Evolutionary conservation across 306 rosid genomes (phyloP).

Genomic region (Prunus salicina): DNA sequence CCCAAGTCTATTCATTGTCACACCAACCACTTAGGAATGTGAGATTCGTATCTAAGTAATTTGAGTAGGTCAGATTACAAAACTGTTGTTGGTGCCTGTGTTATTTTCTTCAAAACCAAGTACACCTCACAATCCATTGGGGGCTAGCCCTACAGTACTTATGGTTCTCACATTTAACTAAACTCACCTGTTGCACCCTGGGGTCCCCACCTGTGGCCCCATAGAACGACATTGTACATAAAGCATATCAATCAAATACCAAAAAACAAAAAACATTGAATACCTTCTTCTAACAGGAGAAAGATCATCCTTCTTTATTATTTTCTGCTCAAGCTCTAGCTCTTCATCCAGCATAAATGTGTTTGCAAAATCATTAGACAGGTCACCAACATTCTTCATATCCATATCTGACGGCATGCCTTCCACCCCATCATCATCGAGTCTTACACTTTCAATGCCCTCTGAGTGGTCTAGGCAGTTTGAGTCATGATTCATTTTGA

Average conservation of each 20-base stretch:
- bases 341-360: constrained; percentile 98
- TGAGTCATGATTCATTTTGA: constrained; percentile 18
- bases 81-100: neutral
- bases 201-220: neutral
- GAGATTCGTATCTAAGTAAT: no score
- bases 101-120: neutral
- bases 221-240: neutral
- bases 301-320: constrained; percentile 42
- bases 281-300: constrained; percentile 68
- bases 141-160: neutral
- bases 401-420: constrained; percentile 32
- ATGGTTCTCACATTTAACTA: neutral
- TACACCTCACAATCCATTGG: neutral
- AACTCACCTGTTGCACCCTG: no score
- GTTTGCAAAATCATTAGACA: constrained; percentile 67
- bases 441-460: constrained; percentile 26
- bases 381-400: constrained; percentile 44
- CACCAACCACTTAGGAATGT: no score
- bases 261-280: constrained; percentile 9
- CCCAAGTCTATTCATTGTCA: no score
- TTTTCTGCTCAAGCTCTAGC: constrained; percentile 77
- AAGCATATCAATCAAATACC: neutral
- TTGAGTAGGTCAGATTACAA: no score
- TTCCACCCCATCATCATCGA: constrained; percentile 33
- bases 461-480: constrained; percentile 19